Evolutionary conservation across 805 yeast species (phyloP).

Genomic region (Wickerhamiella nectarea): DNA sequence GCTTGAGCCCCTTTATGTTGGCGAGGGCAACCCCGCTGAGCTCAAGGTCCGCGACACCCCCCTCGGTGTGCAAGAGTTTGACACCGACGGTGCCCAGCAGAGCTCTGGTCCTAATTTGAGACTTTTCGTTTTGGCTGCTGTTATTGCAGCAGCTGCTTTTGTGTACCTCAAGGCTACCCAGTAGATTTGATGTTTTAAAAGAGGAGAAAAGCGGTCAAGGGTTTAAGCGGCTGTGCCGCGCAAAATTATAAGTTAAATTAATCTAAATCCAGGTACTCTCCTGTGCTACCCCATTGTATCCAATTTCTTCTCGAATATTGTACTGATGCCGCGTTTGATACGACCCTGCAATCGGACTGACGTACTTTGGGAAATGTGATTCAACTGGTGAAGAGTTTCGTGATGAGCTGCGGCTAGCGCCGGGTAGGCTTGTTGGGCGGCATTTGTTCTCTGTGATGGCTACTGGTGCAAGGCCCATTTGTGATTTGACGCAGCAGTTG

Average conservation of each 20-base stretch:
- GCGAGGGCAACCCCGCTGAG: constrained; percentile 52
- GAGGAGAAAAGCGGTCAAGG: too few relatives aligned
- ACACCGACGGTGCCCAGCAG: constrained; percentile 15
- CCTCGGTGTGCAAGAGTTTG: constrained; percentile 16
- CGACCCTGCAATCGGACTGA: constrained; percentile 7
- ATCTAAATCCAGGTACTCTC: constrained; percentile 8
- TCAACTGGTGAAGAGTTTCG: constrained; percentile 4
- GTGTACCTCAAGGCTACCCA: constrained; percentile 18
- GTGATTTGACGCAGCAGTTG: not conserved
- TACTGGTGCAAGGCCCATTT: constrained; percentile 1
- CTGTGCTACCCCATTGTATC: not conserved
- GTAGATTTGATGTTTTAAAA: not conserved
- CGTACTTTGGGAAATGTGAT: constrained; percentile 3
- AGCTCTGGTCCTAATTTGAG: constrained; percentile 18
- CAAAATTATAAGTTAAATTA: too few relatives aligned
- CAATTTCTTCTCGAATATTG: constrained; percentile 7
- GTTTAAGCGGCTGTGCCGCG: too few relatives aligned
- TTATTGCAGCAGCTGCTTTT: constrained; percentile 27
- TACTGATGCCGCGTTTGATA: constrained; percentile 1
- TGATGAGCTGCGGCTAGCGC: constrained; percentile 1
- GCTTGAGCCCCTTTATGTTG: constrained; percentile 54
- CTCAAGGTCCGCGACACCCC: constrained; percentile 18
- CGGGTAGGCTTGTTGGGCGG: constrained; percentile 6
- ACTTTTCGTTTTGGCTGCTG: constrained; percentile 22
- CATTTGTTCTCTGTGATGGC: constrained; percentile 5